phyloP scores from a whole-genome alignment of 23 red algal genomes.

The Pyropia yezoensis region DNA sequence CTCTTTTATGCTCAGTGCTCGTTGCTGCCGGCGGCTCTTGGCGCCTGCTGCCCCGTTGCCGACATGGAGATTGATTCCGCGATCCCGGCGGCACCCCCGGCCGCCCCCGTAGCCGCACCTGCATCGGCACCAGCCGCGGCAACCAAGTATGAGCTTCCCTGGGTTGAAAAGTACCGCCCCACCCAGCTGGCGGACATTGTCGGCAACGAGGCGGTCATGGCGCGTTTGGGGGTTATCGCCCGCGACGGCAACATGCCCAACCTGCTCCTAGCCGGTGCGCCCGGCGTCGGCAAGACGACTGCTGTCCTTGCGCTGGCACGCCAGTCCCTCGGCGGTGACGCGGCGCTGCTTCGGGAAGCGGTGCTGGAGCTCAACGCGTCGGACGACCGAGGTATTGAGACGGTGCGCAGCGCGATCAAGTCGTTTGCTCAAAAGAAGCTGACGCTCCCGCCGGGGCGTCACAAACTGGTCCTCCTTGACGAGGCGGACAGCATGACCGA shows the following conservation, averaged over 20 bases:
- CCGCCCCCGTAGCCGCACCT: too few species aligned
- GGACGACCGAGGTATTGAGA: conserved; percentile 94
- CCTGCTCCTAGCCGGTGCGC: conserved; percentile 74
- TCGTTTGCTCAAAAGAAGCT: conserved; percentile 89
- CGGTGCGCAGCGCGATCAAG: conserved; percentile 86
- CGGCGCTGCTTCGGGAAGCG: conserved; percentile 51
- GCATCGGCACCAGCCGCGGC: too few species aligned
- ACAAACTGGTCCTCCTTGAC: conserved; percentile 97
- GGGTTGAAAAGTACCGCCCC: conserved; percentile 98
- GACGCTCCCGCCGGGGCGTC: conserved; percentile 66
- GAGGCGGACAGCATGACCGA: conserved; percentile 97
- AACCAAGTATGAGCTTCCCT: conserved; percentile 59
- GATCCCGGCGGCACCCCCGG: too few species aligned
- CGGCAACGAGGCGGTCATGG: conserved; percentile 77
- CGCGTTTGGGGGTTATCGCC: conserved; percentile 62
- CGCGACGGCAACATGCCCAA: conserved; percentile 84
- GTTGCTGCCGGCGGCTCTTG: too few species aligned
- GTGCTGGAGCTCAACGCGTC: conserved; percentile 97
- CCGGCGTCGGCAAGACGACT: conserved; percentile 95
- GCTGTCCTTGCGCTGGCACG: conserved; percentile 69
- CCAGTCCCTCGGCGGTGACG: conserved; percentile 42
- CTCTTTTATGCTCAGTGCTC: too few species aligned
- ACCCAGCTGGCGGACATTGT: conserved; percentile 71
- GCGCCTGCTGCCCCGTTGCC: too few species aligned
- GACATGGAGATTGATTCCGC: too few species aligned